Percentiles rank a stretch among this genome's conserved stretches.
Evolutionary conservation across 2,329 filamentous ascomycete species (phyloP).

Genomic region (Arthrobotrys pseudoclavata): DNA sequence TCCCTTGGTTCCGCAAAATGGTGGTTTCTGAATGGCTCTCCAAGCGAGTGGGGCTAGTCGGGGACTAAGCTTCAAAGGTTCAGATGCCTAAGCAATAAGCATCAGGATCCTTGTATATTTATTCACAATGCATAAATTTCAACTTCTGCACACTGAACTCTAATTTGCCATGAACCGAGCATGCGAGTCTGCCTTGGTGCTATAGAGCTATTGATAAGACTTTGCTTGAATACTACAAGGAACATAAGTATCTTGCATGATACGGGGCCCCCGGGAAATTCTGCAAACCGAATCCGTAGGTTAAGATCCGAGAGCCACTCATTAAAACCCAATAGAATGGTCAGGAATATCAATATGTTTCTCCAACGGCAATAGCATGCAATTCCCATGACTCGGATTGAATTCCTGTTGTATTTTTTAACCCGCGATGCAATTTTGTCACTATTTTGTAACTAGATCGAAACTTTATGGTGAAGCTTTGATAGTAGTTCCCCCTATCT

Average conservation of each 20-base stretch:
- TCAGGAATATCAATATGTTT: neutral
- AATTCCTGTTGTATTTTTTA: conserved; percentile 11
- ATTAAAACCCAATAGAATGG: neutral
- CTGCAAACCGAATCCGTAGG: neutral
- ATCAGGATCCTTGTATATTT: conserved; percentile 21
- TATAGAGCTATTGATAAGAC: conserved; percentile 10
- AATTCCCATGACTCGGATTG: conserved; percentile 11
- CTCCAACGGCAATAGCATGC: neutral
- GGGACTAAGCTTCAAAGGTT: conserved; percentile 5
- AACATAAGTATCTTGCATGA: conserved; percentile 17
- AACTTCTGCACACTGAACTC: conserved; percentile 21
- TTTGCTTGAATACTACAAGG: neutral
- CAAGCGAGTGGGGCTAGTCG: conserved; percentile 12
- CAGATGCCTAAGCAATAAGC: conserved; percentile 17
- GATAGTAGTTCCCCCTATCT: neutral
- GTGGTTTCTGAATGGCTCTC: conserved; percentile 1
- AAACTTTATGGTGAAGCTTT: conserved; percentile 1
- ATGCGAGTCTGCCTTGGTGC: conserved; percentile 12
- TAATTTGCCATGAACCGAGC: conserved; percentile 5
- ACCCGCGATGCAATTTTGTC: neutral
- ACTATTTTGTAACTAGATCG: neutral
- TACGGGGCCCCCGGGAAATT: conserved; percentile 19
- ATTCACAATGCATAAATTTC: conserved; percentile 22
- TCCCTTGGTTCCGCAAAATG: conserved; percentile 6
- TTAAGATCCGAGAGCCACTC: conserved; percentile 1